Evolutionary conservation across 2,329 filamentous ascomycete genomes (phyloP).

Genomic region (Fusarium succisae): DNA sequence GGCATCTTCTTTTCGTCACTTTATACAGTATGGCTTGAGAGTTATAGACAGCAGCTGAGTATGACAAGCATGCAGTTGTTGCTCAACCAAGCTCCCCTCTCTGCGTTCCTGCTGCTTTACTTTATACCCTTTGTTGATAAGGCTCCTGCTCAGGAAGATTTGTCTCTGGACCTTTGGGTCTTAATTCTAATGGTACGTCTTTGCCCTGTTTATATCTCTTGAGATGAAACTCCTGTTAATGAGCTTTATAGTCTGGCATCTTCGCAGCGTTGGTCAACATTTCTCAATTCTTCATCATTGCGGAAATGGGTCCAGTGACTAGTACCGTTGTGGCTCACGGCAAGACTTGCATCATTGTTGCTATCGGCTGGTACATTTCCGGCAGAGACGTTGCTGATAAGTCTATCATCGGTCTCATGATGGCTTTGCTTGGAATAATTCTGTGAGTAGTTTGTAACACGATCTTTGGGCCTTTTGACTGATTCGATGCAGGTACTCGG

Average conservation of each 20-base stretch:
- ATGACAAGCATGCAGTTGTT: background rate
- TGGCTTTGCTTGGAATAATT: background rate
- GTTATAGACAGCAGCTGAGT: background rate
- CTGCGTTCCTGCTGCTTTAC: background rate
- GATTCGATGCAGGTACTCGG: background rate
- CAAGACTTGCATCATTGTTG: background rate
- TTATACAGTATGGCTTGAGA: background rate
- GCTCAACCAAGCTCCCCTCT: background rate
- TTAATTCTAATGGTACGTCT: background rate
- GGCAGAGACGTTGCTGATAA: background rate
- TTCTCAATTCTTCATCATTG: background rate
- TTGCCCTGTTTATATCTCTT: fast-evolving
- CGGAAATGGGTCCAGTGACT: background rate
- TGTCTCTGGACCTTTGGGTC: background rate
- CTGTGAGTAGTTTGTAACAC: background rate
- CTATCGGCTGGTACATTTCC: background rate
- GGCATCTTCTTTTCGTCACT: background rate
- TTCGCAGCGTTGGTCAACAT: background rate
- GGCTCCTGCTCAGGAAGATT: background rate
- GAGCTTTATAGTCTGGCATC: fast-evolving
- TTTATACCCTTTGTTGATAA: background rate
- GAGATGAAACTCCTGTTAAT: too few relatives aligned
- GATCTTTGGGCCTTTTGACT: background rate
- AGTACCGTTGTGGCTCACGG: background rate
- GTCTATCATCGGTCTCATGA: background rate